Base-by-base conservation (phyloP, 106 monocot genomes). In the Ottelia alismoides region DNA sequence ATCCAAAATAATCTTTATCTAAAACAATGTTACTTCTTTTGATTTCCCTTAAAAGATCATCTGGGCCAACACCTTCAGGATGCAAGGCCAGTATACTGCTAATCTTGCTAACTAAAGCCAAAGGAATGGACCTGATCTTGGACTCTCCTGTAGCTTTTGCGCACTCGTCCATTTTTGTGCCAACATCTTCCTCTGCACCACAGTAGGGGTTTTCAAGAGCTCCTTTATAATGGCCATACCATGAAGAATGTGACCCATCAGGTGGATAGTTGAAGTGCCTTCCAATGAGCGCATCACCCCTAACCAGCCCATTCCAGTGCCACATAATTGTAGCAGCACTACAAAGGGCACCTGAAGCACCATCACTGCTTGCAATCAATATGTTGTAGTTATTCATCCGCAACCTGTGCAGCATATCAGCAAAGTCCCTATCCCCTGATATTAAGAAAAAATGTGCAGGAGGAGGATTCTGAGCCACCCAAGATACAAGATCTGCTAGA, bases 341-440 rank as follows among this genome's bases (percentile, higher is more conserved):
- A 51, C 69, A 82, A 20, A 98, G 76, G 26, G 72, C 76, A 7
- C 49, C 61, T 2, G 77, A 55, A 14, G 57, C 72, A 60, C 20
- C 26, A 24, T 74, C 72, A 32, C 43, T 58, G 72, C 77, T 63
- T 0, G 98, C 69, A 49, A 98, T 74, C 12, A 98, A 63, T 55
- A 98, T 63, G 54, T 98, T 98, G 45, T 98, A 98, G 65, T 98
- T 98, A 73, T 66, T 90, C 98, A 98, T 90, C 62, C 98, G 67
- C 7, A 98, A 52, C 1, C 98, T 67, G 43, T 98, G 98, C 1
- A 90, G 72, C 30, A 86, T 80, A 54, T 79, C 80, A 0, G 90
- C 82, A 57, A 98, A 85, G 50, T 80, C 90, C 30, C 63, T 75
- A 58, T 98, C 85, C 22, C 90, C 74, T 19, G 98, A 90, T 70